Conservation (phyloP, 495 filamentous ascomycete genomes). For the Podospora australis region DNA sequence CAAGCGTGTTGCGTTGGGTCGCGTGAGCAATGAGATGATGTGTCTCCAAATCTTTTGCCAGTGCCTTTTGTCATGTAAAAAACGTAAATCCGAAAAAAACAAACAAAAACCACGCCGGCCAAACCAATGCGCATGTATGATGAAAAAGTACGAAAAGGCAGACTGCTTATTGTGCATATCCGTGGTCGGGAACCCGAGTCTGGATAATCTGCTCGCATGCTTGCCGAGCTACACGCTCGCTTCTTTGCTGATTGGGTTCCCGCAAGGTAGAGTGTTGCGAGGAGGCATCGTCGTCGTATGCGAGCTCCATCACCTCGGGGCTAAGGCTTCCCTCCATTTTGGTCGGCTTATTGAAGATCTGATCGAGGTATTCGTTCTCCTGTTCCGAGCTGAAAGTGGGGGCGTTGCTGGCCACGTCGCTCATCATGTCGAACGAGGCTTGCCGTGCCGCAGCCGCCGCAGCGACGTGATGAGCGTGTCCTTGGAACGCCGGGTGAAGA, state of each 20-base stretch:
- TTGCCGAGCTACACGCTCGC: conserved; percentile 36
- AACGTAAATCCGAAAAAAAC: not conserved
- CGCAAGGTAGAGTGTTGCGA: conserved; percentile 10
- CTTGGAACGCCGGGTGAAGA: conserved; percentile 19
- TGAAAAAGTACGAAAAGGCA: conserved; percentile 3
- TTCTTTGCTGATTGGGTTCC: conserved; percentile 26
- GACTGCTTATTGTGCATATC: conserved; percentile 8
- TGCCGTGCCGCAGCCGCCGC: conserved; percentile 6
- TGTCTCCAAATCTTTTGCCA: not conserved
- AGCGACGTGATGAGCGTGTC: conserved; percentile 18
- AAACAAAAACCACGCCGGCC: not conserved
- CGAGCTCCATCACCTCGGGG: conserved; percentile 24
- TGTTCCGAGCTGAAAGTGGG: conserved; percentile 30
- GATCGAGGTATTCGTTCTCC: conserved; percentile 35
- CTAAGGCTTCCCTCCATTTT: conserved; percentile 17
- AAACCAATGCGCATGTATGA: not conserved
- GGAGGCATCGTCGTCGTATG: conserved; percentile 11
- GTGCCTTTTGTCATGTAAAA: not conserved
- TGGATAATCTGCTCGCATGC: conserved; percentile 37
- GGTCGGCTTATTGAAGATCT: conserved; percentile 28
- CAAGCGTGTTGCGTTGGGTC: not conserved
- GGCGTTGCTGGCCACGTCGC: conserved; percentile 15
- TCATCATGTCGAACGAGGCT: conserved; percentile 13
- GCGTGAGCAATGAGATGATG: not conserved
- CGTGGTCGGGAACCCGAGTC: conserved; percentile 9